A percentile compares a stretch with the other conserved stretches of the same genome.
These are phyloP conservation scores for Pseudotulostoma volvatum DNA, from an alignment of 495 filamentous ascomycete genomes.

Conservation along the genomic window DNA sequence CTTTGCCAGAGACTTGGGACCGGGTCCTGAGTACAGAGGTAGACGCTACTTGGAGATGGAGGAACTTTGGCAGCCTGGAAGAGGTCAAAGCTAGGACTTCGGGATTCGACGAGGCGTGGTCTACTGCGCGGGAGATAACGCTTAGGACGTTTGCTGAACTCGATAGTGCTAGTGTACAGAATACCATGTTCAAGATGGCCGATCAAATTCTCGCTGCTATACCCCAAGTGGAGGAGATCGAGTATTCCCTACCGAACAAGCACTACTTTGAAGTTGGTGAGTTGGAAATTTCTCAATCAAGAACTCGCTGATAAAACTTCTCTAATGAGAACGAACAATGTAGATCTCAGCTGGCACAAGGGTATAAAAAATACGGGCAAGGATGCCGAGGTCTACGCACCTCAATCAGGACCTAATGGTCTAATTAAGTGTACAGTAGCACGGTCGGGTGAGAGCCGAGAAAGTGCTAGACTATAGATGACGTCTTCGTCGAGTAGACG, in stretches of 20 bases:
- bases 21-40: conserved; percentile 90
- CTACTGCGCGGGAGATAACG: conserved; percentile 60
- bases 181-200: conserved; percentile 97
- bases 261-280: conserved; percentile 96
- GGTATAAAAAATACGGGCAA: conserved; percentile 92
- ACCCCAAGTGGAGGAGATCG: conserved; percentile 52
- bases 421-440: conserved; percentile 90
- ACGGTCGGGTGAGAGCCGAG: conserved; percentile 22
- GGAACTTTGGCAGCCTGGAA: conserved; percentile 43
- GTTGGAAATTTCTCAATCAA: no score
- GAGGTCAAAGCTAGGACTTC: conserved; percentile 48
- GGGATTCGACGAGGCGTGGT: conserved; percentile 65
- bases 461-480: not conserved
- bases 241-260: conserved; percentile 87
- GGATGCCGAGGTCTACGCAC: conserved; percentile 89
- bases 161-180: conserved; percentile 81
- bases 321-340: no score
- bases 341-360: conserved; percentile 94
- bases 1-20: conserved; percentile 78
- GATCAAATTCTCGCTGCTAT: conserved; percentile 68
- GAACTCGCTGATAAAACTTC: no score
- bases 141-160: conserved; percentile 87
- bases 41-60: conserved; percentile 73
- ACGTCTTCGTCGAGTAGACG: conserved; percentile 5
- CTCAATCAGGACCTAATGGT: conserved; percentile 83